Evolutionary conservation across 441 rosid genomes (phyloP).

Genomic region (Arabidopsis lyrata): DNA sequence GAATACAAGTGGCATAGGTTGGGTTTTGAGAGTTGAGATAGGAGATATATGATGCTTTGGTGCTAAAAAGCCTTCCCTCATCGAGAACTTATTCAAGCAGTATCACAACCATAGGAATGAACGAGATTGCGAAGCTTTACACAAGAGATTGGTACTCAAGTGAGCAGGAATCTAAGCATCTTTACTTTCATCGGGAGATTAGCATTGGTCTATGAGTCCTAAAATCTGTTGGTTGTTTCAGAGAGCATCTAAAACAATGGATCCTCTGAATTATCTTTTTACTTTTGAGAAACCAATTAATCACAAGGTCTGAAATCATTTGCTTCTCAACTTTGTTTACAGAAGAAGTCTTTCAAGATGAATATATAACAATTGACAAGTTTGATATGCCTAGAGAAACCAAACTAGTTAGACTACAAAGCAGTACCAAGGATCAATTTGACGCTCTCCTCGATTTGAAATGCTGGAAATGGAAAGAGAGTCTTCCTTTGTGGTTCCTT

Average conservation of each 20-base stretch:
- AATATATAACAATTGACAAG: slow-evolving; percentile 27
- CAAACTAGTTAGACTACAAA: slow-evolving; percentile 35
- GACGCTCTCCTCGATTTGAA: slow-evolving; percentile 31
- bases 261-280: slow-evolving; percentile 8
- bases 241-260: slow-evolving; percentile 5
- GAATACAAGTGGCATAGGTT: too few relatives aligned
- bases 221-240: neutral
- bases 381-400: slow-evolving; percentile 16
- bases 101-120: too few relatives aligned
- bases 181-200: too few relatives aligned
- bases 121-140: too few relatives aligned
- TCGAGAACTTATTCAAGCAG: too few relatives aligned
- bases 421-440: slow-evolving; percentile 35
- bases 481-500: slow-evolving; percentile 24
- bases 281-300: slow-evolving; percentile 9
- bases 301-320: slow-evolving; percentile 9
- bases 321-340: slow-evolving; percentile 24
- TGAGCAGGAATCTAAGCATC: too few relatives aligned
- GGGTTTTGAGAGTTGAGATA: too few relatives aligned
- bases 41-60: too few relatives aligned
- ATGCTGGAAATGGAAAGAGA: slow-evolving; percentile 16
- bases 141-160: too few relatives aligned
- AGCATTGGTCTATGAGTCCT: slow-evolving; percentile 4
- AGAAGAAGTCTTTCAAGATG: slow-evolving; percentile 17
- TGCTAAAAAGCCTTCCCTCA: too few relatives aligned